Conservation (phyloP, 1,284 basidiomycete species). For the Austroboletus rostrupii region DNA sequence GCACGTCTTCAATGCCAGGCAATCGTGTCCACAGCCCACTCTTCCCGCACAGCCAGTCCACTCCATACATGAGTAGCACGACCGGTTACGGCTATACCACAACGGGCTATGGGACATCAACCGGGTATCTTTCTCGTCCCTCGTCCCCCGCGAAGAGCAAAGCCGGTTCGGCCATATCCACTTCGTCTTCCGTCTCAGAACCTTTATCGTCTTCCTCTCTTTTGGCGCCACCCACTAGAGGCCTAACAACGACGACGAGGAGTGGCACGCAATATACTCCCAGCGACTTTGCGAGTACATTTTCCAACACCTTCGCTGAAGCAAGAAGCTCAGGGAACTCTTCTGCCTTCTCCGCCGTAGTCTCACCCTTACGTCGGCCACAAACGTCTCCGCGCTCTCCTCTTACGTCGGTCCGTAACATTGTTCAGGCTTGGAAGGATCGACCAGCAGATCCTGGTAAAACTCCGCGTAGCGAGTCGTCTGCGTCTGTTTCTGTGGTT, state of each 20-base stretch:
- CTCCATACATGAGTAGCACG: slow-evolving; percentile 35
- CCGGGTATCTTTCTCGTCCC: slow-evolving; percentile 36
- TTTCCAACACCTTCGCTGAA: slow-evolving; percentile 32
- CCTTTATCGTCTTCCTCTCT: slow-evolving; percentile 36
- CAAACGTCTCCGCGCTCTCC: slow-evolving; percentile 60
- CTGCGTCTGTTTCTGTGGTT: slow-evolving; percentile 22
- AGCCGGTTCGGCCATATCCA: slow-evolving; percentile 30
- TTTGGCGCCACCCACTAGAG: slow-evolving; percentile 36
- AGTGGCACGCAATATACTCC: slow-evolving; percentile 28
- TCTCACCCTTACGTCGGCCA: slow-evolving; percentile 46
- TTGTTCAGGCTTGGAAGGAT: slow-evolving; percentile 78
- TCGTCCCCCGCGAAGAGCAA: slow-evolving; percentile 47
- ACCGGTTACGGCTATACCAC: slow-evolving; percentile 29
- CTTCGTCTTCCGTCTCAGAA: slow-evolving; percentile 22
- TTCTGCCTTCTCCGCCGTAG: slow-evolving; percentile 20
- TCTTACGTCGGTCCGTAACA: slow-evolving; percentile 68
- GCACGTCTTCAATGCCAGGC: slow-evolving; percentile 52
- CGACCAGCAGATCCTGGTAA: slow-evolving; percentile 45
- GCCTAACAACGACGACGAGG: slow-evolving; percentile 18
- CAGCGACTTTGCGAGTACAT: slow-evolving; percentile 34
- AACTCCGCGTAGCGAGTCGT: slow-evolving; percentile 18
- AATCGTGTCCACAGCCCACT: slow-evolving; percentile 53
- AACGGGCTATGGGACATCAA: slow-evolving; percentile 29
- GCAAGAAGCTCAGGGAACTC: slow-evolving; percentile 21
- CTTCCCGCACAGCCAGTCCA: slow-evolving; percentile 39